Base-by-base conservation (phyloP, 2,329 filamentous ascomycete species). In the Alternaria conjuncta region DNA sequence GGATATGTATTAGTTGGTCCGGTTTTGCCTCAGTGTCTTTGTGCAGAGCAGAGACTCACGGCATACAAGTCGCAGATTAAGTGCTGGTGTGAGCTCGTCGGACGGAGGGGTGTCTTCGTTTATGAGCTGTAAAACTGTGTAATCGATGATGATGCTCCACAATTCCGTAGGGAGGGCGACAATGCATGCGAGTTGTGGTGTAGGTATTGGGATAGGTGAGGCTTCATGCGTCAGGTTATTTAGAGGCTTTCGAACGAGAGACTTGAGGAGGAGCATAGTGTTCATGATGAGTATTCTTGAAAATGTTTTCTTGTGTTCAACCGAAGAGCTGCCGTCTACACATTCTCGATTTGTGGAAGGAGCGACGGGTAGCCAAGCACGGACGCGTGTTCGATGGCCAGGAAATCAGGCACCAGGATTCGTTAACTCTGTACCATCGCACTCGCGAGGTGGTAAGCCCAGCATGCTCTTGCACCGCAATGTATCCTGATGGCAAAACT, bases 351-450 rank as follows among this genome's bases (percentile, higher is more conserved):
- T 15, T 20, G 46, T 50, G 4, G 23, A 28, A 28, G 46, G 25
- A 13, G 46, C 23, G 23, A 23, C 23, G 25, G 15, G 23, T n/a
- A 49, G 46, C 47, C 47, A 50, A 30, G 47, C 47, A 30, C 47
- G n/a, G 6, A 50, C 47, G 47, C 25, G n/a, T 9, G 11, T 50
- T 7, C 47, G 18, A 50, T 13, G 2, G 47, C 12, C 18, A 5
- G 47, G 47, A 30, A 30, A 50, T 50, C 46, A 50, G 47, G 47
- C 47, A 50, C 25, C 47, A 50, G 18, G 47, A 50, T 30, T 50
- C 28, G 26, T 50, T 8, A 45, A 30, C 18, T 20, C 0, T 2
- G 1, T 26, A 18, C 9, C 9, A 26, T 50, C 18, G 12, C 11
- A 13, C 11, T 26, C 47, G 6, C 36, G n/a, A 10, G n/a, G 18